Evolutionary conservation across 768 basidiomycete genomes (phyloP).

Genomic region (Chalciporus chontae): DNA sequence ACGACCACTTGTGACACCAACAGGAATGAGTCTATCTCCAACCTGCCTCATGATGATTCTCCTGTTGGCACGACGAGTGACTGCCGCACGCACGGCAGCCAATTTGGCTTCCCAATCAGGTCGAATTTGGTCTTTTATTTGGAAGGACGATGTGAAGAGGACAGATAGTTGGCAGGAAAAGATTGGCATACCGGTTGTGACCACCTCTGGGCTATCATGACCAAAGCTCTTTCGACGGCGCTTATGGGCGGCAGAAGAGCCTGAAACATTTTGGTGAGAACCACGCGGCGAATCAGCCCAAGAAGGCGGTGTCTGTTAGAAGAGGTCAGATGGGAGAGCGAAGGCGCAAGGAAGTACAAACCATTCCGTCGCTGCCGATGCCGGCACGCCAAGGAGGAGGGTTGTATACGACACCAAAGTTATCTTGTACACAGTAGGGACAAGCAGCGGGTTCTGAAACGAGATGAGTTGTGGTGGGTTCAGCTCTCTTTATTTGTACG

Average conservation of each 20-base stretch:
- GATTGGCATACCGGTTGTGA: conserved; percentile 69
- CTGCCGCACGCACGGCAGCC: conserved; percentile 91
- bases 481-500: conserved; percentile 95
- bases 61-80: conserved; percentile 90
- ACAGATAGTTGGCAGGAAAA: not conserved
- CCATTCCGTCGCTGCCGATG: conserved; percentile 69
- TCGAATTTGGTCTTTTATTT: conserved; percentile 78
- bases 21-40: conserved; percentile 94
- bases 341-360: conserved; percentile 32
- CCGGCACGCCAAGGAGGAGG: conserved; percentile 80
- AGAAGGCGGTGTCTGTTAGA: conserved; percentile 35
- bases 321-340: not conserved
- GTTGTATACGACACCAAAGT: conserved; percentile 90
- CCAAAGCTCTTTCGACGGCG: conserved; percentile 86
- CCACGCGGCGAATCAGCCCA: conserved; percentile 56
- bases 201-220: conserved; percentile 83
- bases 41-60: conserved; percentile 98
- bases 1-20: conserved; percentile 90
- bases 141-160: conserved; percentile 6
- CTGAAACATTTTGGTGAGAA: conserved; percentile 37
- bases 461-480: conserved; percentile 91
- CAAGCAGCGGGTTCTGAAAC: conserved; percentile 97
- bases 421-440: conserved; percentile 96
- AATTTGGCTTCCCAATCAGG: conserved; percentile 98
- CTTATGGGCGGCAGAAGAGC: conserved; percentile 51